Percentiles rank a stretch among this genome's conserved stretches.
Conservation (phyloP, 176 grass and related monocot genomes). For the Secale cereale region DNA sequence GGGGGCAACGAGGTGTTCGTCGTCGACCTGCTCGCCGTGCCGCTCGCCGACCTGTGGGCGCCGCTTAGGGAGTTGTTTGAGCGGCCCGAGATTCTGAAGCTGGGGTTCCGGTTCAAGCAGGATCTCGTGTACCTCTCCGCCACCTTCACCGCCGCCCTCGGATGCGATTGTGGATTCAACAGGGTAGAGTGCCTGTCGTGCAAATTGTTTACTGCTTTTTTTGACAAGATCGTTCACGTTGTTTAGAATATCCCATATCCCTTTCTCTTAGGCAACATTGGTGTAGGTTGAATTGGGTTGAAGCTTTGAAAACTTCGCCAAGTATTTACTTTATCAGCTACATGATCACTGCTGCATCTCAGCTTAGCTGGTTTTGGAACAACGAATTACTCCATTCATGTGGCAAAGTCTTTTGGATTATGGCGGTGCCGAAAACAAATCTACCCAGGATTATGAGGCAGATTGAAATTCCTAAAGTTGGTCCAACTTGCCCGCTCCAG, state of each 20-base stretch:
- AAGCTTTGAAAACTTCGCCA: neutral
- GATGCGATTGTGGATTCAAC: slow-evolving; percentile 50
- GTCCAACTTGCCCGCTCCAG: too few species aligned
- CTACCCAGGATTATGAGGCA: too few species aligned
- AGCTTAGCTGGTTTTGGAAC: neutral
- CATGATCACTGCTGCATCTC: neutral
- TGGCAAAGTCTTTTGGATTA: too few species aligned
- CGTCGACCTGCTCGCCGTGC: slow-evolving; percentile 73
- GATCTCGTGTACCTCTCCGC: slow-evolving; percentile 80
- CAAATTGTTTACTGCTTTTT: neutral
- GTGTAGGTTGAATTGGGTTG: neutral
- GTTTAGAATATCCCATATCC: neutral
- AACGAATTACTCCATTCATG: neutral
- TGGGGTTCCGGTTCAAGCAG: slow-evolving; percentile 94
- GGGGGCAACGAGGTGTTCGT: slow-evolving; percentile 54
- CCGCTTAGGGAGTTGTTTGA: slow-evolving; percentile 72
- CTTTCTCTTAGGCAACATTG: neutral
- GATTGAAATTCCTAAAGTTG: too few species aligned
- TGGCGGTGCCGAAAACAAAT: too few species aligned
- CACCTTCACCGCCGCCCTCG: slow-evolving; percentile 69
- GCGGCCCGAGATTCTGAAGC: slow-evolving; percentile 50
- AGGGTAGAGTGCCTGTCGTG: slow-evolving; percentile 33
- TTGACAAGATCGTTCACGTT: neutral
- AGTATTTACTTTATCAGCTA: neutral
- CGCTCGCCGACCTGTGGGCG: slow-evolving; percentile 54